These are phyloP conservation scores for Malus sieversii DNA, from an alignment of 306 rosid species.

Conservation along the genomic window DNA sequence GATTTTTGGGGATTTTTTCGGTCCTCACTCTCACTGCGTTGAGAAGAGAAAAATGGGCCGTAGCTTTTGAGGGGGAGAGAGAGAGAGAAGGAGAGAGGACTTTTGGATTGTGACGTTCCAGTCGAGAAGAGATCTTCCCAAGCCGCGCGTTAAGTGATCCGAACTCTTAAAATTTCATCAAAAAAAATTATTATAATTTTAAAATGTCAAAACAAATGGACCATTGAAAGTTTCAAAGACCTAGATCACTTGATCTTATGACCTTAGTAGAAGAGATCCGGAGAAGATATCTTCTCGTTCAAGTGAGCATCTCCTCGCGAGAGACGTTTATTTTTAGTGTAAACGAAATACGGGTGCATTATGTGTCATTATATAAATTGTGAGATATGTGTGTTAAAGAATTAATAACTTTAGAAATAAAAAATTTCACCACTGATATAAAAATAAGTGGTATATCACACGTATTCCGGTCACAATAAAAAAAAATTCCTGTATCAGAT, in stretches of 20 bases:
- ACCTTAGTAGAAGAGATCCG: no score
- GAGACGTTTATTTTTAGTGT: no score
- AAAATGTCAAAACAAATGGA: accelerated
- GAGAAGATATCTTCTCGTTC: accelerated
- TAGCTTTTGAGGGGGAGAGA: no score
- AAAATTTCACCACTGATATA: accelerated
- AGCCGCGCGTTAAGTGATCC: accelerated
- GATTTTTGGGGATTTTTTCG: background rate
- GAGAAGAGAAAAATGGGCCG: background rate
- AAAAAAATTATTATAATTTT: no score
- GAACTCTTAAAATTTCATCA: accelerated
- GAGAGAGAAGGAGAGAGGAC: background rate
- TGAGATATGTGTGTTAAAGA: accelerated
- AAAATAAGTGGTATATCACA: accelerated
- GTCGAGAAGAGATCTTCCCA: no score
- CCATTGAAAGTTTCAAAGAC: accelerated
- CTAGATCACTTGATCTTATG: accelerated
- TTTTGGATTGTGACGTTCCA: background rate
- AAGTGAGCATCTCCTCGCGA: no score
- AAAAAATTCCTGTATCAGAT: background rate
- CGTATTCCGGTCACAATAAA: accelerated
- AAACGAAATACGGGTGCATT: no score
- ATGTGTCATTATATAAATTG: no score
- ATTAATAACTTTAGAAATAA: no score
- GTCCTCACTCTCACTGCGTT: background rate